Evolutionary conservation across 1,284 basidiomycete species (phyloP).

Genomic region (Takashimella tepidaria): DNA sequence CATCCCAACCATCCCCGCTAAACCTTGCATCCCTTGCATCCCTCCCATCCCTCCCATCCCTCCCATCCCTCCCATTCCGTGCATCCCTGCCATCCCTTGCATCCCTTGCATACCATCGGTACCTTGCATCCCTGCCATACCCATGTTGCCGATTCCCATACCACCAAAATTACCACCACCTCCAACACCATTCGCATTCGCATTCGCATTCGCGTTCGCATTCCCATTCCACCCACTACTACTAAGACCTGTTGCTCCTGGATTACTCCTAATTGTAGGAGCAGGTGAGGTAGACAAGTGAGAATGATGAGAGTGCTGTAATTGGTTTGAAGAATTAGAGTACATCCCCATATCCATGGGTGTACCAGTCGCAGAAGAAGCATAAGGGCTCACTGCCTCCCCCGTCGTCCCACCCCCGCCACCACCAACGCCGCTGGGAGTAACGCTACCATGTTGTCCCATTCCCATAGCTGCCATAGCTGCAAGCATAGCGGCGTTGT

Average conservation of each 20-base stretch:
- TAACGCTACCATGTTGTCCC: not conserved
- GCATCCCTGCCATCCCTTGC: not conserved
- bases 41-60: not conserved
- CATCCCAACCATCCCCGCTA: not conserved
- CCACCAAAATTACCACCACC: not conserved
- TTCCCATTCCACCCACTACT: no score
- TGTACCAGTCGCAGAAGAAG: not conserved
- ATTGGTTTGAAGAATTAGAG: not conserved
- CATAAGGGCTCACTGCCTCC: no score
- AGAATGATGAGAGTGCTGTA: not conserved
- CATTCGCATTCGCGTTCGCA: no score
- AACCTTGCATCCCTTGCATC: not conserved
- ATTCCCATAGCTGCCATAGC: not conserved
- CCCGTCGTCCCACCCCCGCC: not conserved
- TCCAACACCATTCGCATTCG: not conserved
- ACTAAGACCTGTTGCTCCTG: no score
- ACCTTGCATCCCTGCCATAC: not conserved
- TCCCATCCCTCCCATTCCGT: not conserved
- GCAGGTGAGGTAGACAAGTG: not conserved
- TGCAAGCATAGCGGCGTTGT: not conserved
- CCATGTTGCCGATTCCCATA: not conserved
- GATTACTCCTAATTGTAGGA: not conserved
- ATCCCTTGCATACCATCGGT: no score
- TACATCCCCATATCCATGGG: not conserved
- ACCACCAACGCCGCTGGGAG: not conserved